phyloP scores from a whole-genome alignment of 192 early-diverging fungal species.

The Entrophospora sp. region DNA sequence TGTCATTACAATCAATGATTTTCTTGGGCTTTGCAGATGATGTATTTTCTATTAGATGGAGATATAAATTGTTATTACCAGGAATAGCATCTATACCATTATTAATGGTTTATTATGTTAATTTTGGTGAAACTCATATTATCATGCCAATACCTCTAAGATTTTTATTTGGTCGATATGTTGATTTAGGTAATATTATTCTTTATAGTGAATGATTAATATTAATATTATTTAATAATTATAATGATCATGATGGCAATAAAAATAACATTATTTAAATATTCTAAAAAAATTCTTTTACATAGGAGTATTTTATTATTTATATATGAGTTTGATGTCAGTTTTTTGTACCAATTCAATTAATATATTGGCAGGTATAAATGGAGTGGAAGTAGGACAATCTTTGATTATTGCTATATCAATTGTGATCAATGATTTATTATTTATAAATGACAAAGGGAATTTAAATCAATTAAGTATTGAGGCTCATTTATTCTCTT shows the following conservation, averaged over 20 bases:
- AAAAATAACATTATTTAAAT: too few species aligned
- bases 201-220: too few species aligned
- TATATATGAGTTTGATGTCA: constrained; percentile 78
- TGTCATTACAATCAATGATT: constrained; percentile 93
- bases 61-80: constrained; percentile 92
- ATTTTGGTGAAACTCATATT: constrained; percentile 79
- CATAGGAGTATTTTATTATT: constrained; percentile 79
- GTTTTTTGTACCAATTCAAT: constrained; percentile 97
- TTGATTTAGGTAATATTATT: constrained; percentile 71
- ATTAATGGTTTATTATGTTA: constrained; percentile 89
- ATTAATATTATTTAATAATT: too few species aligned
- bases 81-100: constrained; percentile 87
- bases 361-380: constrained; percentile 97
- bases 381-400: constrained; percentile 94
- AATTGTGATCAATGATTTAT: constrained; percentile 60
- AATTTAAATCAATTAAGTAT: too few species aligned
- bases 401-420: constrained; percentile 86
- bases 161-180: constrained; percentile 54
- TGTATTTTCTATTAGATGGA: constrained; percentile 91
- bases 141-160: constrained; percentile 80
- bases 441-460: constrained; percentile 65
- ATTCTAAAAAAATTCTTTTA: neutral
- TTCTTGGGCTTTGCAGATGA: constrained; percentile 98
- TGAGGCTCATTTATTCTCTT: constrained; percentile 64
- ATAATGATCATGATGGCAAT: too few species aligned